A percentile compares a stretch with the other conserved stretches of the same genome.
Conservation (phyloP, 169 alveolate species). For the Plasmodium cynomolgi region DNA sequence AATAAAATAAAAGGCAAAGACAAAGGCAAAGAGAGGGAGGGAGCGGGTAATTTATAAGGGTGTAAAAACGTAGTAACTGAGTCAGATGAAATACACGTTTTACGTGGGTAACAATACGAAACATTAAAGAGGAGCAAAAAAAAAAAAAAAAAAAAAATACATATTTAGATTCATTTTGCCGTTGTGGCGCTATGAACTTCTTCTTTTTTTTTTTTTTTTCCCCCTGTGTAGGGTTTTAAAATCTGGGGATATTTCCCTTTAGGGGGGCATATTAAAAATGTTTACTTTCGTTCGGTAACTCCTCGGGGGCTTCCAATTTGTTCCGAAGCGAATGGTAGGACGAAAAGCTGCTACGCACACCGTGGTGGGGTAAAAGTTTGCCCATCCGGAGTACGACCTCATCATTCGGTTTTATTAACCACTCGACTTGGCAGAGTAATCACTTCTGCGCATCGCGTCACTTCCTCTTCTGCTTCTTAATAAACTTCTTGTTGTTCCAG, state of each 20-base stretch:
- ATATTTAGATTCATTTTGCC: neutral
- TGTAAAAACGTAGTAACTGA: neutral
- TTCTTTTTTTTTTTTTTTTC: neutral
- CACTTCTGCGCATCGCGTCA: neutral
- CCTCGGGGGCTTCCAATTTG: neutral
- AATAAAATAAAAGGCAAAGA: neutral
- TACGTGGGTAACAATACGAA: neutral
- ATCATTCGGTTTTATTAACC: neutral
- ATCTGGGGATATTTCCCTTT: neutral
- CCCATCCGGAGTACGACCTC: neutral
- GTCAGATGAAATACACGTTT: neutral
- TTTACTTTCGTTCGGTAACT: neutral
- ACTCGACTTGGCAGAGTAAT: neutral
- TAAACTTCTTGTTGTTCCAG: conserved; percentile 49
- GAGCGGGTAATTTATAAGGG: neutral
- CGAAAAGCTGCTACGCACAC: neutral
- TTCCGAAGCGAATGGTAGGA: neutral
- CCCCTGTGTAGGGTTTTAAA: neutral
- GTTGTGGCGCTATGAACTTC: neutral
- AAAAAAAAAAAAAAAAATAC: neutral
- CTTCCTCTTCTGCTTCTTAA: conserved; percentile 73
- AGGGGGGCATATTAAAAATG: neutral
- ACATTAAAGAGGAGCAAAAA: neutral
- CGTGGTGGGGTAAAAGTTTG: neutral
- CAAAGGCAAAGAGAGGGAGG: neutral